Evolutionary conservation across 805 yeast genomes (phyloP).

Genomic region (Ogataea wickerhamii): DNA sequence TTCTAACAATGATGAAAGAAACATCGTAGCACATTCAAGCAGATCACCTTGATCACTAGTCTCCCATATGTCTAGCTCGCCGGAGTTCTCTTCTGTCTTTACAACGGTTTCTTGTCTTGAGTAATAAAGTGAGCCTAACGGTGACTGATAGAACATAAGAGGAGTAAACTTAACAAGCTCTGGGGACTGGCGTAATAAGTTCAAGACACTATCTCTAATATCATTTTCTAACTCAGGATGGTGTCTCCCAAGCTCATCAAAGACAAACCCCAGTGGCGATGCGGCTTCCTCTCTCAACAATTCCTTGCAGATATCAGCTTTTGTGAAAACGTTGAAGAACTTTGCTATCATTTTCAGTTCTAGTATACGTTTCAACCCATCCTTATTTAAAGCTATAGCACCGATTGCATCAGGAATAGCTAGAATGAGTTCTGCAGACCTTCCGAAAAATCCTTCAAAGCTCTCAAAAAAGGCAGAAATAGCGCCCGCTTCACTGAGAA

Average conservation of each 20-base stretch:
- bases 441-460: conserved; percentile 53
- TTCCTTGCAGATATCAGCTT: conserved; percentile 48
- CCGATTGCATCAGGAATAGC: conserved; percentile 74
- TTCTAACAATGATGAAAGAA: conserved; percentile 50
- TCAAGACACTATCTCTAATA: conserved; percentile 36
- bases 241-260: conserved; percentile 82
- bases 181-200: background rate
- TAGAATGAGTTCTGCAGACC: conserved; percentile 52
- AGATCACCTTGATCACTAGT: conserved; percentile 42
- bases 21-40: conserved; percentile 47
- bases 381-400: conserved; percentile 74
- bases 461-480: conserved; percentile 61
- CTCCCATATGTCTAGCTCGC: conserved; percentile 52
- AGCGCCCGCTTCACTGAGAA: conserved; percentile 73
- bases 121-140: conserved; percentile 37
- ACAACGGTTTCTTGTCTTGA: conserved; percentile 39
- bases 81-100: conserved; percentile 39
- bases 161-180: conserved; percentile 42
- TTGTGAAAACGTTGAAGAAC: conserved; percentile 50
- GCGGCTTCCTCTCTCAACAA: conserved; percentile 52
- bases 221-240: conserved; percentile 67
- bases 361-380: conserved; percentile 61
- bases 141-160: conserved; percentile 43
- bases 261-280: conserved; percentile 55
- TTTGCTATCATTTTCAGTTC: conserved; percentile 34